Percentiles rank a stretch among this genome's conserved stretches.
Evolutionary conservation across 495 filamentous ascomycete genomes (phyloP).

Genomic region (Aspergillus diversus): DNA sequence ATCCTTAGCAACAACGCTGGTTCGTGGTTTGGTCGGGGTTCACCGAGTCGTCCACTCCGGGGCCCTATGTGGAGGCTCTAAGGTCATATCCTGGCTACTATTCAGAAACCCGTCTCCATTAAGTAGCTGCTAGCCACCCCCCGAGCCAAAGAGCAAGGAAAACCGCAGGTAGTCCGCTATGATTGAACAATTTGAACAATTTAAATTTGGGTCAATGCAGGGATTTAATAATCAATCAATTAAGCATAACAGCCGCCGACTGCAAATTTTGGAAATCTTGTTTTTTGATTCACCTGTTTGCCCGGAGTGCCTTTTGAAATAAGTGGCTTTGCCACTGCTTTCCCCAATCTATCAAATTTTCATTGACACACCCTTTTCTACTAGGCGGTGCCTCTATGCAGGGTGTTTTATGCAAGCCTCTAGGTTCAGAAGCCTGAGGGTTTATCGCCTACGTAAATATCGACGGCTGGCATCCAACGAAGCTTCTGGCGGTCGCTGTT

Average conservation of each 20-base stretch:
- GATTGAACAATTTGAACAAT: not conserved
- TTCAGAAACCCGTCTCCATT: conserved; percentile 3
- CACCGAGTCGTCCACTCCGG: conserved; percentile 1
- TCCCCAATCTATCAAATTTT: not conserved
- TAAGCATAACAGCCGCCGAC: too few species aligned
- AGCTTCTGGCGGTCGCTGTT: not conserved
- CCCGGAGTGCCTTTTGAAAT: not conserved
- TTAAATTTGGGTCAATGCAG: too few species aligned
- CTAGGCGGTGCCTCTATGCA: not conserved
- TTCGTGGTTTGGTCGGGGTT: not conserved
- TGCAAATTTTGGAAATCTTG: too few species aligned
- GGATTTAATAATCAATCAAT: too few species aligned
- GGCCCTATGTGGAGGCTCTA: conserved; percentile 4
- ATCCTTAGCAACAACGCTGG: conserved; percentile 7
- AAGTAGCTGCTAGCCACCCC: not conserved
- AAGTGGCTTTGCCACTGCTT: not conserved
- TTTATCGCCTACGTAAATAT: not conserved
- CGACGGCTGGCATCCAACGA: not conserved
- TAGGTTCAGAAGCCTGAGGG: not conserved
- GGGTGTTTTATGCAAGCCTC: not conserved
- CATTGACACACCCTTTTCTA: not conserved
- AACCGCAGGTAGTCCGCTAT: conserved; percentile 9
- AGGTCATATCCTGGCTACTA: conserved; percentile 18
- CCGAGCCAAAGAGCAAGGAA: conserved; percentile 12
- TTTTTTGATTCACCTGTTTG: not conserved